Evolutionary conservation across 768 basidiomycete species (phyloP), one percentile per base, ranked within the genome.

Genomic region (Leucosporidium creatinivorum): DNA sequence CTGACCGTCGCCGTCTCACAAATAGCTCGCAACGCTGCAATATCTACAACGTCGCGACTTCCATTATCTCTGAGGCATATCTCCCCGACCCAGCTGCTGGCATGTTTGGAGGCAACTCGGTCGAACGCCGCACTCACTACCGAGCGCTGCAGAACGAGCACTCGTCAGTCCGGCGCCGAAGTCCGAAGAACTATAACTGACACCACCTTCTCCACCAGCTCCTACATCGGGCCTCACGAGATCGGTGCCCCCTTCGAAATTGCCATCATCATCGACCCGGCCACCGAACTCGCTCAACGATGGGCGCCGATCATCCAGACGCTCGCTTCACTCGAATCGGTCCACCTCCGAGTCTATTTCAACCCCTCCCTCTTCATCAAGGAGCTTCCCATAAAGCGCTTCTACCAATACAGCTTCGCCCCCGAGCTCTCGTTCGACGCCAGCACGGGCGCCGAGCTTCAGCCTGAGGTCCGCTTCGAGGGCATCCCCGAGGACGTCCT

Each of bases 381-480:
- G 2, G 92, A 97, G 89, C 80, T 96, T 31, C 92, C 93, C 0
- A 79, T 98, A 52, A 97, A 96, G 77, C 84, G 87, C 23, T 98
- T 97, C 81, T 98, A 96, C 77, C 87, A 89, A 10, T 91, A 87
- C 75, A 86, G 85, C 61, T 79, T 92, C 7, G 75, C 80, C 3
- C 81, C 85, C 3, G 76, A 79, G 5, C 79, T 88, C 19, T 65
- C 77, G 0, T 97, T 91, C 75, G 85, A 90, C 68, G 79, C 83
- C 23, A 28, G 15, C 4, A 65, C 15, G 51, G 89, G 88, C 1
- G 76, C 82, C 36, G 88, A 91, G 73, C 74, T 84, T 18, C 79
- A 83, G 2, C 81, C 87, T 0, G 80, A 81, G 26, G 83, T 86
- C 1, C 77, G 80, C 4, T 97, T 99, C 78, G 81, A 81, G 13